Conservation (phyloP, 495 filamentous ascomycete genomes). For the Penicillium tannophilum region DNA sequence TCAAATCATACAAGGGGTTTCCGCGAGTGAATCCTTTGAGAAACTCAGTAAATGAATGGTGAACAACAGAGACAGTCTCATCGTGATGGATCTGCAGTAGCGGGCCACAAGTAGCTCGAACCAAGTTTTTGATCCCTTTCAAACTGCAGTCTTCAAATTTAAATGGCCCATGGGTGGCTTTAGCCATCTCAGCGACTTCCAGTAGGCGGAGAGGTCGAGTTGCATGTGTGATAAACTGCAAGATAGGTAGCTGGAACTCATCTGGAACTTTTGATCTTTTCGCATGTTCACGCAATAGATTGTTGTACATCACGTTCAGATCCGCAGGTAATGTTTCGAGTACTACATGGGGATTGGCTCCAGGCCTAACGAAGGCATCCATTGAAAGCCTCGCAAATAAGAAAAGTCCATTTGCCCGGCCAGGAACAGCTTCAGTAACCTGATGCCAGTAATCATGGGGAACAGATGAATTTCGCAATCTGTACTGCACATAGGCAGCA, state of each 20-base stretch:
- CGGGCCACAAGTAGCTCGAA: conserved; percentile 46
- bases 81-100: conserved; percentile 52
- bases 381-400: conserved; percentile 47
- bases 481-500: conserved; percentile 36
- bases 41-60: conserved; percentile 60
- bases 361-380: conserved; percentile 38
- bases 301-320: conserved; percentile 50
- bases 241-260: conserved; percentile 45
- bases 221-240: conserved; percentile 52
- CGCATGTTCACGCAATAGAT: conserved; percentile 45
- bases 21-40: conserved; percentile 25
- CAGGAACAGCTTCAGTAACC: conserved; percentile 15
- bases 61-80: conserved; percentile 51
- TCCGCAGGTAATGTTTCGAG: conserved; percentile 36
- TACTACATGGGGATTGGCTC: conserved; percentile 18
- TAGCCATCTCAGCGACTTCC: conserved; percentile 47
- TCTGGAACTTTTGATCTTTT: conserved; percentile 32
- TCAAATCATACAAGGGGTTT: neutral
- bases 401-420: conserved; percentile 18
- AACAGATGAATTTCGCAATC: conserved; percentile 23
- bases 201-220: conserved; percentile 52
- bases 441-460: conserved; percentile 31
- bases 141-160: conserved; percentile 9
- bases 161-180: conserved; percentile 11
- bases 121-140: conserved; percentile 28